phyloP scores from a whole-genome alignment of 2,329 filamentous ascomycete genomes.

The Coleophoma eucalyptorum region DNA sequence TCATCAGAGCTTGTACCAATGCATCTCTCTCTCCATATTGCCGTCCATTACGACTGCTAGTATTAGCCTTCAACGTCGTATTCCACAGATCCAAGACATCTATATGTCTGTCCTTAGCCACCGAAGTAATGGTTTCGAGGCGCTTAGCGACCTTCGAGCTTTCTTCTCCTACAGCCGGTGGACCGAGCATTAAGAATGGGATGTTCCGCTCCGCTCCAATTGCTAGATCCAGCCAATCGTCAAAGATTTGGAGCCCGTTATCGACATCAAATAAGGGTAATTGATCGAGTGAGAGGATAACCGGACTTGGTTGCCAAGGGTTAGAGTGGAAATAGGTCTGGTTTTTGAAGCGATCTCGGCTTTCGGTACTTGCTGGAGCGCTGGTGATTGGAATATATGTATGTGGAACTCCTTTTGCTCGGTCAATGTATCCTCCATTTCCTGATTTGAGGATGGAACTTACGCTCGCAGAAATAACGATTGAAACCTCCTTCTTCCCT shows the following conservation, averaged over 20 bases:
- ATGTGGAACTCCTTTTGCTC: neutral
- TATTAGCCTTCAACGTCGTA: conserved; percentile 32
- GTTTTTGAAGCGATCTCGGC: conserved; percentile 23
- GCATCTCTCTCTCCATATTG: conserved; percentile 34
- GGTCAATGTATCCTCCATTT: neutral
- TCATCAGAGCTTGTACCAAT: conserved; percentile 34
- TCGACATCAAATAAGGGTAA: conserved; percentile 14
- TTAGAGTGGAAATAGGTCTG: conserved; percentile 21
- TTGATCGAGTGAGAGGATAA: conserved; percentile 32
- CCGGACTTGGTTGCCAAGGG: conserved; percentile 33
- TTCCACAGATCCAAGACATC: conserved; percentile 40
- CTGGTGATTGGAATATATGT: conserved; percentile 9
- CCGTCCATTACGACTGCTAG: conserved; percentile 30
- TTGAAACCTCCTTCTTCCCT: conserved; percentile 8
- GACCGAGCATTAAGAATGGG: conserved; percentile 38
- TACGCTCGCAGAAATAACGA: conserved; percentile 14
- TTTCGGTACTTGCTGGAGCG: too few relatives aligned
- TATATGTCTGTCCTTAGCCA: conserved; percentile 26
- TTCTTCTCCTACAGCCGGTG: conserved; percentile 20
- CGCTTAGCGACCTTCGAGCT: neutral
- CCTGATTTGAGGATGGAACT: conserved; percentile 1
- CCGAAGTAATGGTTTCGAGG: conserved; percentile 24
- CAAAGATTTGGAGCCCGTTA: conserved; percentile 24
- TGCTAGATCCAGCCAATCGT: conserved; percentile 34
- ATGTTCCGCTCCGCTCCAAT: conserved; percentile 30